These are phyloP conservation scores for Sisymbrium altissimum DNA, from an alignment of 345 rosid species.

Conservation along the genomic window DNA sequence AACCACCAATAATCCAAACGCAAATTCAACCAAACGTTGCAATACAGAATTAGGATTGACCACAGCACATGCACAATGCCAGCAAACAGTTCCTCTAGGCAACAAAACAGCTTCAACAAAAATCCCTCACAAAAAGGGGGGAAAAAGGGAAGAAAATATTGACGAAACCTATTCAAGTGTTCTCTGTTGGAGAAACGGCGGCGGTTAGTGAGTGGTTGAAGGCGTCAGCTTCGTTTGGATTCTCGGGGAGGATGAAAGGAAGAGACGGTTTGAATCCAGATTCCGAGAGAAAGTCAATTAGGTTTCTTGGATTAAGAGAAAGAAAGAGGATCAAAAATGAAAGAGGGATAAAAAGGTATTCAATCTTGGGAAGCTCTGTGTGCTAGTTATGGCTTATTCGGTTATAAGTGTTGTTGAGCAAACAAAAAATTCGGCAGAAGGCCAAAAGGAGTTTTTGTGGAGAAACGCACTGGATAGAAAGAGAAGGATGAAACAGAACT, in stretches of 20 bases:
- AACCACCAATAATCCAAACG: constrained; percentile 12
- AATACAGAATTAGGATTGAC: constrained; percentile 24
- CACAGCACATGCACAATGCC: constrained; percentile 32
- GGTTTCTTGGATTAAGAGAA: background rate
- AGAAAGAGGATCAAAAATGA: background rate
- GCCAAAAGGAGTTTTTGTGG: constrained; percentile 9
- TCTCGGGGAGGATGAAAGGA: background rate
- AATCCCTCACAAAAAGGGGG: background rate
- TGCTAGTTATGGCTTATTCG: background rate
- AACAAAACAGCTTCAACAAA: background rate
- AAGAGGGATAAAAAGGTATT: background rate
- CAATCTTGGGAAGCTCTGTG: constrained; percentile 12
- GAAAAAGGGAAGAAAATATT: background rate
- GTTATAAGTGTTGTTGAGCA: background rate
- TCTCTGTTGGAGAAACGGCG: background rate
- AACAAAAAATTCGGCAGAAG: constrained; percentile 20
- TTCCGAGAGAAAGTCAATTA: constrained; percentile 3
- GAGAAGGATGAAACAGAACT: background rate
- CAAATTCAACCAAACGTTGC: constrained; percentile 6
- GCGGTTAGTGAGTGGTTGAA: background rate
- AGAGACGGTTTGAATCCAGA: constrained; percentile 13
- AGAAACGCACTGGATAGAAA: constrained; percentile 30
- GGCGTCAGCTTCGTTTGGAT: constrained; percentile 14
- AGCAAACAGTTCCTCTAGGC: constrained; percentile 13
- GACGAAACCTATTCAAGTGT: constrained; percentile 9